Percentiles rank a stretch among this genome's conserved stretches.
These are phyloP conservation scores for Dothideomycetes sp. DNA, from an alignment of 2,329 filamentous ascomycete genomes.

Conservation along the genomic window DNA sequence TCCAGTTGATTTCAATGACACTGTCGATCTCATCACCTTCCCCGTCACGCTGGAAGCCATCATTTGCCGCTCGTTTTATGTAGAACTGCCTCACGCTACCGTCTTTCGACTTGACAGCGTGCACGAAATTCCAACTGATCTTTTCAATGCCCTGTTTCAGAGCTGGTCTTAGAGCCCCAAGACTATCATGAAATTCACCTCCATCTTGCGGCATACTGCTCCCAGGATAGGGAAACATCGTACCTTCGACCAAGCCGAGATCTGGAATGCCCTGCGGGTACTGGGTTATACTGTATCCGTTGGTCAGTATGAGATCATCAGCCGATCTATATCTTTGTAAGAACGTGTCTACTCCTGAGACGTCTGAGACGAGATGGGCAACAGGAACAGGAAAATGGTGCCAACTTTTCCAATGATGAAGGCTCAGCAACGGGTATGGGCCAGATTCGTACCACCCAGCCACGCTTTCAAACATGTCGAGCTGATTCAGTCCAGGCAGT, in stretches of 20 bases:
- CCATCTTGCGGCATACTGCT: slow-evolving; percentile 1
- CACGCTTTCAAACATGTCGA: slow-evolving; percentile 17
- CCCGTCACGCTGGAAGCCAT: no score
- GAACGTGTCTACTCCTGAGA: slow-evolving; percentile 16
- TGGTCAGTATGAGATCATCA: slow-evolving; percentile 16
- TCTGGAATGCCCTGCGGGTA: slow-evolving; percentile 17
- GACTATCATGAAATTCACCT: slow-evolving; percentile 15
- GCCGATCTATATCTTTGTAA: slow-evolving; percentile 16
- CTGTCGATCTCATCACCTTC: slow-evolving; percentile 9
- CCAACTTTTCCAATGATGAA: slow-evolving; percentile 21
- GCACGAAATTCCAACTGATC: slow-evolving; percentile 15
- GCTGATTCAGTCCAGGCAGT: slow-evolving; percentile 16
- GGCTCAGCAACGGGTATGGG: slow-evolving; percentile 13
- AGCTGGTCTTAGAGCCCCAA: slow-evolving; percentile 15
- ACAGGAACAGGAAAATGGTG: slow-evolving; percentile 12
- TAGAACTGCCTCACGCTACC: slow-evolving; percentile 19
- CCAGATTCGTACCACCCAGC: slow-evolving; percentile 19
- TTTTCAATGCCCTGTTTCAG: slow-evolving; percentile 13
- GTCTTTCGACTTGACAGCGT: slow-evolving; percentile 12
- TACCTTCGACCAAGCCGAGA: slow-evolving; percentile 16
- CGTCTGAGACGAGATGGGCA: slow-evolving; percentile 14
- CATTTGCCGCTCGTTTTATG: slow-evolving; percentile 9
- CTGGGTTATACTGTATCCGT: slow-evolving; percentile 16
- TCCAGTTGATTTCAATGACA: slow-evolving; percentile 19
- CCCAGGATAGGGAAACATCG: slow-evolving; percentile 11